Conservation (phyloP, 2,329 filamentous ascomycete species). For the Cryphonectria parasitica region DNA sequence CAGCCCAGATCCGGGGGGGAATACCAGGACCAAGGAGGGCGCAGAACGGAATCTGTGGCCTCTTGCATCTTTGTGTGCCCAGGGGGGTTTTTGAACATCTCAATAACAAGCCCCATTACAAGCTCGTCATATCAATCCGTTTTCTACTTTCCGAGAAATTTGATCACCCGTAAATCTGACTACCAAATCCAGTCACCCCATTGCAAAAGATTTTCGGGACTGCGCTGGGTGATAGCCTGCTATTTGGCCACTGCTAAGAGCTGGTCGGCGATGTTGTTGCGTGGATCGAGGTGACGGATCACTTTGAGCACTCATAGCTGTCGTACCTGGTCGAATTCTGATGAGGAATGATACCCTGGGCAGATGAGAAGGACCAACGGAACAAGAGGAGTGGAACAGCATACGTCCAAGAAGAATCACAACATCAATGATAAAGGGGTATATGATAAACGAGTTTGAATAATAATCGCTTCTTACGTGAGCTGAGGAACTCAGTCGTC, state of each 20-base stretch:
- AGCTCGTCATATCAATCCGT: neutral
- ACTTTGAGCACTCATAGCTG: neutral
- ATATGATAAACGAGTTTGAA: too few relatives aligned
- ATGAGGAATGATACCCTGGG: neutral
- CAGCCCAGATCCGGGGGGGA: too few relatives aligned
- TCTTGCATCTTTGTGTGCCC: too few relatives aligned
- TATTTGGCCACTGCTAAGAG: constrained; percentile 2
- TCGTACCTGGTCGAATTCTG: neutral
- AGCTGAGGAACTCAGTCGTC: constrained; percentile 31
- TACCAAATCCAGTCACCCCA: too few relatives aligned
- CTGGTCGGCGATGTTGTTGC: constrained; percentile 1
- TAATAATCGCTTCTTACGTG: neutral
- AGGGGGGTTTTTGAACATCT: too few relatives aligned
- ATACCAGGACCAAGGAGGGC: too few relatives aligned
- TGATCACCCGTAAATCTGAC: too few relatives aligned
- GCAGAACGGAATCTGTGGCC: too few relatives aligned
- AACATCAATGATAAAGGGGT: neutral
- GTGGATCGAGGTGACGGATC: neutral
- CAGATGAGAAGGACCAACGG: neutral
- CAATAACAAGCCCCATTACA: too few relatives aligned
- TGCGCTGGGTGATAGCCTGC: constrained; percentile 5
- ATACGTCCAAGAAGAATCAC: neutral
- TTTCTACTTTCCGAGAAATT: neutral
- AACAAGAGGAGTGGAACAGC: neutral
- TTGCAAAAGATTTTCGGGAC: constrained; percentile 5